A percentile compares a stretch with the other conserved stretches of the same genome.
Conservation (phyloP, 2,329 filamentous ascomycete genomes). For the Trichoderma sp. region DNA sequence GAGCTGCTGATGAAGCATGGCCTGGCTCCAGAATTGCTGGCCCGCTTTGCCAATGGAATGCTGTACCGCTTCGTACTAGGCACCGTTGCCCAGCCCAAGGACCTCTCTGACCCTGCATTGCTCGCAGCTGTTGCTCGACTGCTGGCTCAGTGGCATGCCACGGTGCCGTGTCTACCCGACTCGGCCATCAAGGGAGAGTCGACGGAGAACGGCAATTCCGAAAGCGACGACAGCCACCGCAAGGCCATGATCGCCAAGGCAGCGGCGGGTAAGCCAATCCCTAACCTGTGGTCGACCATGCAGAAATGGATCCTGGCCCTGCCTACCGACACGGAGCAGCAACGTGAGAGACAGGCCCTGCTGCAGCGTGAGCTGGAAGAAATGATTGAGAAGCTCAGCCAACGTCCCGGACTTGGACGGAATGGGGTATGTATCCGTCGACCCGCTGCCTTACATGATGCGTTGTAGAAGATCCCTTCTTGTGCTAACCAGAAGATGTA, state of each 20-base stretch:
- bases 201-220: conserved; percentile 37
- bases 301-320: conserved; percentile 92
- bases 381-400: conserved; percentile 68
- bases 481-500: neutral
- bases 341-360: conserved; percentile 62
- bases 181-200: conserved; percentile 23
- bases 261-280: conserved; percentile 66
- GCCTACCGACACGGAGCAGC: conserved; percentile 66
- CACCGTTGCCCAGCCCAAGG: conserved; percentile 72
- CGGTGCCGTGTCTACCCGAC: conserved; percentile 54
- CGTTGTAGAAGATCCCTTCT: neutral
- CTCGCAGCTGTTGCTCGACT: conserved; percentile 80
- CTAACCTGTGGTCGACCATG: conserved; percentile 92
- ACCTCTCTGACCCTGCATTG: conserved; percentile 71
- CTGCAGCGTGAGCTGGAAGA: conserved; percentile 73
- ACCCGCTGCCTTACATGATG: neutral
- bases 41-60: conserved; percentile 92
- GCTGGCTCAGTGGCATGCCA: conserved; percentile 90
- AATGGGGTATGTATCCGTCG: conserved; percentile 57
- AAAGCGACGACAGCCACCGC: conserved; percentile 31
- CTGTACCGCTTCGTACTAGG: conserved; percentile 89
- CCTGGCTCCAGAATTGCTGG: conserved; percentile 82
- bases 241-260: conserved; percentile 47
- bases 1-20: conserved; percentile 79
- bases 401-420: conserved; percentile 71